Evolutionary conservation across 106 monocot genomes (phyloP), one percentile per base, ranked within the genome.

Genomic region (Alisma plantagoaquatica): DNA sequence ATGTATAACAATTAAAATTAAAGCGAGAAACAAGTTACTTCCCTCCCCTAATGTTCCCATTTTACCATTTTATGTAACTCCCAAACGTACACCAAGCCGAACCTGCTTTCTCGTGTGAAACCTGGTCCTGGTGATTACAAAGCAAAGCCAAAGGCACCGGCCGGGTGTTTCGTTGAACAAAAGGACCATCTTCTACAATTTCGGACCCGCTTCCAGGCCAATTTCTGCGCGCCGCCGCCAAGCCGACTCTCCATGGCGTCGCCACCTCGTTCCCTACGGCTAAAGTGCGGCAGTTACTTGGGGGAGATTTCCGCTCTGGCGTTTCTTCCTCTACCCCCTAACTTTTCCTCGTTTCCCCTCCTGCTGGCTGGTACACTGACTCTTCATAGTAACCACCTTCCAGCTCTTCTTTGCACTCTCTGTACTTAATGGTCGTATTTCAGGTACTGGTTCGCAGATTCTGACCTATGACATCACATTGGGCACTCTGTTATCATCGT

Each of bases 261-360:
- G 23, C 6, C 24, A 0, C 23, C 42, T 3, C 29, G 18, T 7
- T 19, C 27, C 3, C 21, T 18, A 29, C 44, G 17, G 4, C 41
- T 58, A 0, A 21, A 33, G 0, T 31, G 65, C n/a, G 90, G 98
- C 19, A 50, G 66, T 3, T 98, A 98, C 70, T 70, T 98, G 25
- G 98, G 98, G 17, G 98, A 98, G 55, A 90, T 90, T 53, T 98
- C 98, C 20, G 98, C 98, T 5, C 76, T 98, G 16, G 65, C 65
- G 49, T 70, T 90, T 56, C 68, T 82, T 49, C 84, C 32, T 29
- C 41, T 71, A 23, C 64, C 70, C 27, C 25, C 73, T 1, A n/a
- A n/a, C n/a, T n/a, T n/a, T n/a, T 17, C 78, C 17, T 23, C 81
- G n/a, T 41, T 57, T 25, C 94, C 94, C 4, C 78, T 96, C 46